Evolutionary conservation across 768 basidiomycete genomes (phyloP).

Genomic region (Tulasnella sp.): DNA sequence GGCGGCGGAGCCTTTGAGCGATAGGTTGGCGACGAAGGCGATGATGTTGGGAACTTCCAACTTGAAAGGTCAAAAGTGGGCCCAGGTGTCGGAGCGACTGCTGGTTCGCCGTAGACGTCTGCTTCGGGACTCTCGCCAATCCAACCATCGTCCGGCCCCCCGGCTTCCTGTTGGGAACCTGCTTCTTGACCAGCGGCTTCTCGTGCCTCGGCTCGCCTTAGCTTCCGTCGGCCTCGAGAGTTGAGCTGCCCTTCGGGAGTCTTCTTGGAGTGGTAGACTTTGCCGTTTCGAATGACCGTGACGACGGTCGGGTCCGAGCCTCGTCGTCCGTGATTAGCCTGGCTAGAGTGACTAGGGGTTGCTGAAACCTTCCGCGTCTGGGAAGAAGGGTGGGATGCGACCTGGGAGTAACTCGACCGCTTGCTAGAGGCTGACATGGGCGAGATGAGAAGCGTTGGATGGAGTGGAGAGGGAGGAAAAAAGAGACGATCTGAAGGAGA

Average conservation of each 20-base stretch:
- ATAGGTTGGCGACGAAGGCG: neutral
- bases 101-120: neutral
- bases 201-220: neutral
- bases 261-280: neutral
- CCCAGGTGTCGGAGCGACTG: neutral
- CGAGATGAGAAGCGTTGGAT: neutral
- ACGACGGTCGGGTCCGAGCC: neutral
- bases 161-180: neutral
- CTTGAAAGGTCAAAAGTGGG: neutral
- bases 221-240: neutral
- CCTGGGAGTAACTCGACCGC: neutral
- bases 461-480: neutral
- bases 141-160: neutral
- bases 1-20: slow-evolving; percentile 1
- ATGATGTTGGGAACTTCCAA: neutral
- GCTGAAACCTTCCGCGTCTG: neutral
- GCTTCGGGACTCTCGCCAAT: neutral
- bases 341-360: neutral
- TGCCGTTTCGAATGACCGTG: slow-evolving; percentile 13
- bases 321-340: neutral
- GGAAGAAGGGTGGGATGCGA: neutral
- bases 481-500: neutral
- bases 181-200: neutral
- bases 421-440: neutral
- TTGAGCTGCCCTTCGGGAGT: neutral